Evolutionary conservation across 2,329 filamentous ascomycete species (phyloP).

Genomic region (Pseudopyricularia javanii): DNA sequence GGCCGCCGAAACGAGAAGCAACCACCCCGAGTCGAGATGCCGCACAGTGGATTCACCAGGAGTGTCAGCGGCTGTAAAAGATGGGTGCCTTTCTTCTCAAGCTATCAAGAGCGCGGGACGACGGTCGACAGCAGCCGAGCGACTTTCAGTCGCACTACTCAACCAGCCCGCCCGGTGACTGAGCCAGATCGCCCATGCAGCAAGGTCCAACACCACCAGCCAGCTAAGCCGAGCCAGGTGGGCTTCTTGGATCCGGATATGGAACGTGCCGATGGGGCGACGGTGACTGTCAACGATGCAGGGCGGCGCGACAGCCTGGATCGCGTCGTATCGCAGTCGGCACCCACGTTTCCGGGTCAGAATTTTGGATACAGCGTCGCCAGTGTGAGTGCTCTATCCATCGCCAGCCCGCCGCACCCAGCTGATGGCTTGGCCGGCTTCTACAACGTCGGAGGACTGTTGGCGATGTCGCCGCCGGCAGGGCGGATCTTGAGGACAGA

Average conservation of each 20-base stretch:
- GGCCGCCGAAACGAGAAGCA: too few relatives aligned
- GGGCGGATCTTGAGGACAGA: constrained; percentile 3
- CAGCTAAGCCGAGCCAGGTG: too few relatives aligned
- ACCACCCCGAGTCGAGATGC: too few relatives aligned
- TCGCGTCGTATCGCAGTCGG: too few relatives aligned
- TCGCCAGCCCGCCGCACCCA: background rate
- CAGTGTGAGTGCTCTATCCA: background rate
- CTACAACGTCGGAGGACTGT: background rate
- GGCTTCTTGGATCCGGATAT: too few relatives aligned
- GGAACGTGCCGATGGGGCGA: background rate
- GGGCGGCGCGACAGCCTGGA: background rate
- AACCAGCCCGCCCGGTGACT: background rate
- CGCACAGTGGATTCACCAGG: background rate
- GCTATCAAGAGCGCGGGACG: background rate
- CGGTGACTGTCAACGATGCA: background rate
- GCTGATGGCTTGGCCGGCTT: background rate
- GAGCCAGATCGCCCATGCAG: too few relatives aligned
- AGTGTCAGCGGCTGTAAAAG: background rate
- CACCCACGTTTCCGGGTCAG: background rate
- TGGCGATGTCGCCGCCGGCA: background rate
- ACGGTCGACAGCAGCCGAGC: background rate
- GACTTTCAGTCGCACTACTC: background rate
- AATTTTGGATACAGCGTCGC: background rate
- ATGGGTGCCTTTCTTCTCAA: too few relatives aligned
- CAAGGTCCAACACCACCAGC: too few relatives aligned